A percentile compares a stretch with the other conserved stretches of the same genome.
Conservation (phyloP, 306 rosid genomes). For the Malus asiatica region DNA sequence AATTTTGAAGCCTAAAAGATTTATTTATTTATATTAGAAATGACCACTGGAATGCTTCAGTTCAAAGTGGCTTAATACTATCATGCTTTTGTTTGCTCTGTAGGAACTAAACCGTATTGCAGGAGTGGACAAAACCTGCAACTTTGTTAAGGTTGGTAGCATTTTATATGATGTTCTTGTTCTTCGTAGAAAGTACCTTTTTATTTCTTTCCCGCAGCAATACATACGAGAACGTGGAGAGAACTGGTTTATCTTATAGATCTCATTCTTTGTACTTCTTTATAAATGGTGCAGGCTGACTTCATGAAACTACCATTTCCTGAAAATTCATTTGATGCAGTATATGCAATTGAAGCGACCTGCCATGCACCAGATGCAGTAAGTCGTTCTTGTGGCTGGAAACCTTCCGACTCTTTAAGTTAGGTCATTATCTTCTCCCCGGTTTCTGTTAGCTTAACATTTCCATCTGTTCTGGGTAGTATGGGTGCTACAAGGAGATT, state of each 20-base stretch:
- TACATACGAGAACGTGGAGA: neutral
- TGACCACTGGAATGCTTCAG: neutral
- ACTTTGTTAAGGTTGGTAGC: constrained; percentile 70
- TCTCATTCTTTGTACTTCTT: constrained; percentile 1
- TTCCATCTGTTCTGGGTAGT: constrained; percentile 25
- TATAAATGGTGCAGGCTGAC: constrained; percentile 68
- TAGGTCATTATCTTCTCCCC: neutral
- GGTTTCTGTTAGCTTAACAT: constrained; percentile 18
- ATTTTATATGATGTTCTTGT: constrained; percentile 7
- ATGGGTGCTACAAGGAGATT: constrained; percentile 93
- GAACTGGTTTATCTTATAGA: neutral
- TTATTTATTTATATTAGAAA: neutral
- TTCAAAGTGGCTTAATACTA: neutral
- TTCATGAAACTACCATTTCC: constrained; percentile 92
- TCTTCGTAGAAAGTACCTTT: neutral
- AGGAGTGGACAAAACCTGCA: constrained; percentile 66
- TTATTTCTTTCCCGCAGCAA: neutral
- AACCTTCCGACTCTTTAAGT: neutral
- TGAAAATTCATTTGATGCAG: constrained; percentile 79
- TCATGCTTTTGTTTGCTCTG: constrained; percentile 13
- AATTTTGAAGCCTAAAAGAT: neutral
- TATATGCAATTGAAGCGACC: constrained; percentile 98
- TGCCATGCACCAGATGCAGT: constrained; percentile 99
- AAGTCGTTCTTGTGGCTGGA: constrained; percentile 12
- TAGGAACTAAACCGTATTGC: constrained; percentile 62